Base-by-base conservation (phyloP, 148 eudicot genomes). In the Camellia granthamiana region DNA sequence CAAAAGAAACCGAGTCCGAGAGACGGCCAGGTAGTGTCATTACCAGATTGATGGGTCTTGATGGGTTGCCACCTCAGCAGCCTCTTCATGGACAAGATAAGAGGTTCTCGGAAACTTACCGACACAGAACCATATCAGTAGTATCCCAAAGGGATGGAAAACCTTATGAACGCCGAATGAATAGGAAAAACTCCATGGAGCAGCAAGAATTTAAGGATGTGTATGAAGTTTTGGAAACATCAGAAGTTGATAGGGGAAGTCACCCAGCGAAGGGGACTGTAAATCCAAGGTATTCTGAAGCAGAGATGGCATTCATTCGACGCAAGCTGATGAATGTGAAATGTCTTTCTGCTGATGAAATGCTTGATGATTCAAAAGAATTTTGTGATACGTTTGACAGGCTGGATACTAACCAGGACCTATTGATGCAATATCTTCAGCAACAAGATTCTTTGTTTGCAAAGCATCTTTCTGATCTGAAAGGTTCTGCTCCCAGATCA, bases 11-110 rank as follows among this genome's bases (percentile, higher is more conserved):
- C 56, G 85, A 85, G 76, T 82, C 83, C 11, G 84, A 81, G 68
- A 88, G 80, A 72, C 87, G 82, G 54, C 42, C 90, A 41, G 85
- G 90, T 9, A 84, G 88, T 80, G 43, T 88, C 67, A 83, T 92
- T 79, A 97, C 96, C 79, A 87, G 88, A 79, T 83, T 95, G 88
- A 93, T 95, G 98, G 98, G 98, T 80, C 90, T 95, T 74, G 94
- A 93, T 81, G 92, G 90, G 78, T 66, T 88, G 81, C 93, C 93
- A 79, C 81, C 91, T 74, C 90, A 86, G 41, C 88, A 80, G 75
- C 85, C 82, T 65, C 86, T 62, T 77, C 83, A 81, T 68, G 87
- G 84, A 80, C 90, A 88, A 74, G 78, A 74, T 30, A 88, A 83
- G 74, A 87, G 77, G 80, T 16, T 58, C 52, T 74, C 87, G 67